Evolutionary conservation across 768 basidiomycete genomes (phyloP).

Genomic region (Neoboletus magnificus): DNA sequence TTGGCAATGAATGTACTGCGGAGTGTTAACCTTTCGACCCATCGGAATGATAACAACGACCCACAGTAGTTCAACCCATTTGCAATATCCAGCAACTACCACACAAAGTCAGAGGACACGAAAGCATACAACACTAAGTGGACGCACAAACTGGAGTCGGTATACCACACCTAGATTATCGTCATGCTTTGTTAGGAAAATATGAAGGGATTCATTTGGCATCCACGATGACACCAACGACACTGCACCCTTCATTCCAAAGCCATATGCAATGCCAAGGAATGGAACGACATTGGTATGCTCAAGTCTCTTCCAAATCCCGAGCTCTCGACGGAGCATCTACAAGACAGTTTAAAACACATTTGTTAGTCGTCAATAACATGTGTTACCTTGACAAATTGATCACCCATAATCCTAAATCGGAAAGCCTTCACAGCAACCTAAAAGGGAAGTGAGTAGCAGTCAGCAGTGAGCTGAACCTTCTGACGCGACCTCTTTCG

Average conservation of each 20-base stretch:
- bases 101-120: conserved; percentile 17
- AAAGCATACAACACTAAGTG: conserved; percentile 12
- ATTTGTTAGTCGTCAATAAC: background rate
- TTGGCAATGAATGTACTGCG: background rate
- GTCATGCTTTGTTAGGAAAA: background rate
- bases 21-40: background rate
- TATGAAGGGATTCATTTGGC: background rate
- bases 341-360: background rate
- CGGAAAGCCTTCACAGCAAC: background rate
- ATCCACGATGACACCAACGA: background rate
- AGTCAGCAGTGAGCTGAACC: background rate
- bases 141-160: conserved; percentile 11
- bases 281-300: conserved; percentile 9
- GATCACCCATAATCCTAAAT: background rate
- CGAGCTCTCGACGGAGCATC: background rate
- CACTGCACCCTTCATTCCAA: background rate
- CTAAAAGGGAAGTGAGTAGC: background rate
- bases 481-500: background rate
- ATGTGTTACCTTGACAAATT: background rate
- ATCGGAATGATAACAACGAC: background rate
- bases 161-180: too few species aligned
- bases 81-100: conserved; percentile 12
- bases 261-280: conserved; percentile 1
- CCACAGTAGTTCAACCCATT: conserved; percentile 10
- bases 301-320: conserved; percentile 8